phyloP scores from a whole-genome alignment of 768 basidiomycete genomes.

The Lactarius psammicola region DNA sequence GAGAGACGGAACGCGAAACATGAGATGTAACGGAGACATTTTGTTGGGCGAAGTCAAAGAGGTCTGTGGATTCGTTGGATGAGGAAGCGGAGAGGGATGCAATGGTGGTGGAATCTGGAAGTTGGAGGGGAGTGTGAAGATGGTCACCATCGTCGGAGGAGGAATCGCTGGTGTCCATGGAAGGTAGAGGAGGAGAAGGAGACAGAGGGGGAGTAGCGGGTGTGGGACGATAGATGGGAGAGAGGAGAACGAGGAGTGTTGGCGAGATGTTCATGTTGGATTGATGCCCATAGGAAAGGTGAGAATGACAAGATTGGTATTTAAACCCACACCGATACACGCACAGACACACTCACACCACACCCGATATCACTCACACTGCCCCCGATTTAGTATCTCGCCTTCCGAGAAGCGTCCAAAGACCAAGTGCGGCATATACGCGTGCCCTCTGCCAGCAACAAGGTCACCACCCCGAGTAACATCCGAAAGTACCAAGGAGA shows the following conservation, averaged over 20 bases:
- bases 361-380: constrained; percentile 2
- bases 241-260: constrained; percentile 11
- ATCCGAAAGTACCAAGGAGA: neutral
- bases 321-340: constrained; percentile 11
- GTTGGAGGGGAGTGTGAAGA: constrained; percentile 27
- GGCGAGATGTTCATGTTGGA: constrained; percentile 6
- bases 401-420: neutral
- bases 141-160: constrained; percentile 29
- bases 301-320: constrained; percentile 16
- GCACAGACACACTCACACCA: neutral
- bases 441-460: neutral
- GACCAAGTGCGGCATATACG: no score
- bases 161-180: constrained; percentile 28
- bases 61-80: constrained; percentile 19
- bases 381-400: constrained; percentile 1
- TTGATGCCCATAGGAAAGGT: neutral
- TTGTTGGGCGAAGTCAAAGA: constrained; percentile 17
- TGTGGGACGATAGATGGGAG: constrained; percentile 21
- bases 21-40: constrained; percentile 28
- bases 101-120: constrained; percentile 19
- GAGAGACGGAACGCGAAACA: constrained; percentile 24
- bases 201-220: constrained; percentile 18
- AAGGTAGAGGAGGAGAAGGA: constrained; percentile 13
- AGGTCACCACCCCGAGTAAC: constrained; percentile 5
- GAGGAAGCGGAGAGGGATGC: constrained; percentile 14